Percentiles rank a stretch among this genome's conserved stretches.
These are phyloP conservation scores for Anisodus acutangulus DNA, from an alignment of 257 asterid genomes.

Conservation along the genomic window DNA sequence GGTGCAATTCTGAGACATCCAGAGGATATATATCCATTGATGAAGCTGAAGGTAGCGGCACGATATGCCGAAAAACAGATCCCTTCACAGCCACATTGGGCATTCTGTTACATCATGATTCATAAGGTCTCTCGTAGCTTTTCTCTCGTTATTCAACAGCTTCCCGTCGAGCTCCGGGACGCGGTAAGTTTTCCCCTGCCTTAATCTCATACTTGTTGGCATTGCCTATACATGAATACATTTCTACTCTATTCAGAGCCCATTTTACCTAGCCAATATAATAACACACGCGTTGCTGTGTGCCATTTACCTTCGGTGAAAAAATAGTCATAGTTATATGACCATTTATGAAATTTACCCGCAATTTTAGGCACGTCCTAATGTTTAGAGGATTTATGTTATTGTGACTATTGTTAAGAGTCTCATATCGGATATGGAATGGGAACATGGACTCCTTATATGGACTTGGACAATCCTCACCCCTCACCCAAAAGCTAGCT, in stretches of 20 bases:
- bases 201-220: not conserved
- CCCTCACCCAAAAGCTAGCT: too few species aligned
- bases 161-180: slow-evolving; percentile 87
- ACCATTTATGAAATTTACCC: too few species aligned
- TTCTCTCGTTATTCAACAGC: slow-evolving; percentile 89
- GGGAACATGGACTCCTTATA: too few species aligned
- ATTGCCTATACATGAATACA: not conserved
- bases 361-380: not conserved
- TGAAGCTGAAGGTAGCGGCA: slow-evolving; percentile 77
- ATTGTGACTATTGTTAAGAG: not conserved
- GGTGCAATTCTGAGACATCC: slow-evolving; percentile 79
- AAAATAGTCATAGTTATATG: too few species aligned
- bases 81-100: slow-evolving; percentile 93
- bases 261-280: not conserved
- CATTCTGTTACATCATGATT: slow-evolving; percentile 85
- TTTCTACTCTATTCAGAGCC: not conserved
- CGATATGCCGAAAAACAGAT: slow-evolving; percentile 84
- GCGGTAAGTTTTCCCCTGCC: slow-evolving; percentile 58
- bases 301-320: too few species aligned
- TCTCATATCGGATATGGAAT: too few species aligned
- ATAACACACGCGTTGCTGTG: not conserved
- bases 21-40: slow-evolving; percentile 80
- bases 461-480: too few species aligned
- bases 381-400: not conserved
- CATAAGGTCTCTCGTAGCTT: slow-evolving; percentile 91